Evolutionary conservation across 306 rosid species (phyloP).

Genomic region (Amphicarpaea edgeworthii): DNA sequence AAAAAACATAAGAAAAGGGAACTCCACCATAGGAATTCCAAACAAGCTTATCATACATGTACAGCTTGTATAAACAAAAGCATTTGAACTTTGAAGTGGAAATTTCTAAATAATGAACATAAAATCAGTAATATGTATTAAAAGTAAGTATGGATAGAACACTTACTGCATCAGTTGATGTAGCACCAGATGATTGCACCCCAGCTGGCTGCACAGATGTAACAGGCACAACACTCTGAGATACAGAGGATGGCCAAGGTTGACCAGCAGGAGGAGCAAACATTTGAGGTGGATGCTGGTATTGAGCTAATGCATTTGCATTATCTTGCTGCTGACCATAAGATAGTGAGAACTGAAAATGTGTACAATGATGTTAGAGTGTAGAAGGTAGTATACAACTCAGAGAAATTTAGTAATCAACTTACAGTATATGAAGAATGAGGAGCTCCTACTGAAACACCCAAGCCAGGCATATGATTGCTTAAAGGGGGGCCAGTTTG

Average conservation of each 20-base stretch:
- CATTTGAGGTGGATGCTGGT: constrained; percentile 80
- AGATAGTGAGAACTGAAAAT: constrained; percentile 70
- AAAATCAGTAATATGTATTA: background rate
- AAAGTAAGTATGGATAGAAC: constrained; percentile 2
- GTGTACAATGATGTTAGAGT: constrained; percentile 27
- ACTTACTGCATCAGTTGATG: constrained; percentile 66
- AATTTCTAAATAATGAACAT: constrained; percentile 26
- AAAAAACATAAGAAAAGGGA: constrained; percentile 8
- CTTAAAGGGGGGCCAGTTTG: constrained; percentile 67
- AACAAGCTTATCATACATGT: constrained; percentile 31
- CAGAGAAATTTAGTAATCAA: constrained; percentile 11
- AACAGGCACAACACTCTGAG: constrained; percentile 63
- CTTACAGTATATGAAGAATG: constrained; percentile 78
- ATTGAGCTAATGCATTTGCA: constrained; percentile 63
- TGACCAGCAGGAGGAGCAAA: constrained; percentile 75
- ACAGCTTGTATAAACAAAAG: constrained; percentile 22
- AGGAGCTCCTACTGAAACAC: constrained; percentile 70
- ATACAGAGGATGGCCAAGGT: constrained; percentile 78
- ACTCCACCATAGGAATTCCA: constrained; percentile 12
- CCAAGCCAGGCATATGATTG: constrained; percentile 81
- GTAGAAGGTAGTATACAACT: constrained; percentile 28
- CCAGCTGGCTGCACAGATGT: constrained; percentile 68
- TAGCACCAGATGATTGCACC: constrained; percentile 64
- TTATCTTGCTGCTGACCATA: constrained; percentile 76
- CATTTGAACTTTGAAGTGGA: background rate